Conservation (phyloP, 805 yeast species). For the Phaffomyces antillensis region DNA sequence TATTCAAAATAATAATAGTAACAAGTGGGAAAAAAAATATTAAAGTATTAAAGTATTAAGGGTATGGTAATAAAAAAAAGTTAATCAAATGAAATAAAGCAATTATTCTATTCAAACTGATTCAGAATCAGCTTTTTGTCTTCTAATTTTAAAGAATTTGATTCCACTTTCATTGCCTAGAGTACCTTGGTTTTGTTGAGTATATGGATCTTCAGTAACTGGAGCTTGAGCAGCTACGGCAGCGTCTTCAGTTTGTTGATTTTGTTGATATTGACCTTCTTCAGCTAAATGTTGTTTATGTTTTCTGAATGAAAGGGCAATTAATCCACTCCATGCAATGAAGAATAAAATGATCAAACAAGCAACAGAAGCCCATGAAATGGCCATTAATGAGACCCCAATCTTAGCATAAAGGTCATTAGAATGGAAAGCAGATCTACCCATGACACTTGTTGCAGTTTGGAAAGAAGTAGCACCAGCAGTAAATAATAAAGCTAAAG, state of each 20-base stretch:
- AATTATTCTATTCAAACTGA: conserved; percentile 20
- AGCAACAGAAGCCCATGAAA: conserved; percentile 66
- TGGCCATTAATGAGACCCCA: conserved; percentile 53
- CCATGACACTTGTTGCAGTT: conserved; percentile 76
- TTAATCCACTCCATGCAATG: conserved; percentile 43
- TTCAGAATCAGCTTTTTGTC: conserved; percentile 36
- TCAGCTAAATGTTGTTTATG: conserved; percentile 37
- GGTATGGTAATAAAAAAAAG: background rate
- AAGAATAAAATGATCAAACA: conserved; percentile 43
- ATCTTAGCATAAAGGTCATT: conserved; percentile 38
- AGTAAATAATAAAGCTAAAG: conserved; percentile 45
- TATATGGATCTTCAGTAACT: conserved; percentile 18
- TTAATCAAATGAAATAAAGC: background rate
- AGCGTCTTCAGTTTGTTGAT: background rate
- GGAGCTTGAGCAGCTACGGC: conserved; percentile 11
- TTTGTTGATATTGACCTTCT: conserved; percentile 16
- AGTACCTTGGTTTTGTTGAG: conserved; percentile 25
- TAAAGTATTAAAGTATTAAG: background rate
- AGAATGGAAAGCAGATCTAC: conserved; percentile 56
- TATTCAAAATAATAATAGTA: no score
- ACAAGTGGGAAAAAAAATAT: background rate
- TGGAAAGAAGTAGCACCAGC: conserved; percentile 60
- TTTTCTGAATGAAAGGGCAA: conserved; percentile 42
- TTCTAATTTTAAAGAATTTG: conserved; percentile 70
- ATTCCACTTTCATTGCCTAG: conserved; percentile 45